Conservation (phyloP, 2,329 filamentous ascomycete species). For the Hymenoscyphus scutula region DNA sequence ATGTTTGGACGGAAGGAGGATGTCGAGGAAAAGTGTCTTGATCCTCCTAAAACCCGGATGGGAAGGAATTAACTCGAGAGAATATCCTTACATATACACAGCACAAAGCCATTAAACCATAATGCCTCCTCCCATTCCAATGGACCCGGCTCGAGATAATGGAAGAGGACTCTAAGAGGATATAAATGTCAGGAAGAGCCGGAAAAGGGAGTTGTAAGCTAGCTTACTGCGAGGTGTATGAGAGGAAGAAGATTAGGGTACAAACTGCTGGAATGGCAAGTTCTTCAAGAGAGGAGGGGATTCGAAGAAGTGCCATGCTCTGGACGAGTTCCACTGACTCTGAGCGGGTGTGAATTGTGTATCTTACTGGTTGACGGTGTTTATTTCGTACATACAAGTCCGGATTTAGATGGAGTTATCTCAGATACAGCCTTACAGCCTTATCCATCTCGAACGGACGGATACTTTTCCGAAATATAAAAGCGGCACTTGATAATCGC, state of each 20-base stretch:
- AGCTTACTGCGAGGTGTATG: constrained; percentile 64
- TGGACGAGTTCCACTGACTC: neutral
- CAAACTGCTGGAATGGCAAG: constrained; percentile 70
- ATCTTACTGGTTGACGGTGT: too few species aligned
- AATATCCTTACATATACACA: too few species aligned
- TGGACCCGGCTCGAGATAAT: constrained; percentile 59
- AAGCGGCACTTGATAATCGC: too few species aligned
- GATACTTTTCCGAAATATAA: too few species aligned
- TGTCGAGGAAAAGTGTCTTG: too few species aligned
- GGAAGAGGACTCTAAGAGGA: constrained; percentile 51
- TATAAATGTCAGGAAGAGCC: neutral
- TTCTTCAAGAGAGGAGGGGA: constrained; percentile 23
- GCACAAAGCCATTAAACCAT: constrained; percentile 64
- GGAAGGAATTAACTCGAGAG: too few species aligned
- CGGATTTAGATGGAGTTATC: too few species aligned
- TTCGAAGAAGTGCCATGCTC: constrained; percentile 16
- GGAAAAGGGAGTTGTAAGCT: neutral
- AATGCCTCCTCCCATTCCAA: constrained; percentile 55
- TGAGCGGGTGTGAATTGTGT: neutral
- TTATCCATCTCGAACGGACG: too few species aligned
- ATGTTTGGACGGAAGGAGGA: too few species aligned
- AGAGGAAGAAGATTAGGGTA: constrained; percentile 64
- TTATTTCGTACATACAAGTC: too few species aligned
- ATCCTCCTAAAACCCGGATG: too few species aligned
- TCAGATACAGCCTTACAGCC: too few species aligned